Conservation (phyloP, 768 basidiomycete species). For the Wakefieldia striispora region DNA sequence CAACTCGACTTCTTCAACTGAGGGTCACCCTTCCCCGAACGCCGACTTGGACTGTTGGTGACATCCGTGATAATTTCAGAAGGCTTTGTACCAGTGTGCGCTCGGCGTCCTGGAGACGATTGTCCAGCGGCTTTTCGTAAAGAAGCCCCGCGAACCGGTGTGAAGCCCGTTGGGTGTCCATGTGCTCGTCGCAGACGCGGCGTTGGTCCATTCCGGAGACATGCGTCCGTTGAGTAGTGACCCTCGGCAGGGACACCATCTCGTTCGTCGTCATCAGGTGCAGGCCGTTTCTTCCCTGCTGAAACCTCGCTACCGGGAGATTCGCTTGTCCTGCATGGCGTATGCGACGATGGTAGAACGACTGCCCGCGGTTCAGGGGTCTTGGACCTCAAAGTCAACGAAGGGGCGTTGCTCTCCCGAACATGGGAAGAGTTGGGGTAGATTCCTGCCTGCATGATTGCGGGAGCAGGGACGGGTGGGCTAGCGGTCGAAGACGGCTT, state of each 20-base stretch:
- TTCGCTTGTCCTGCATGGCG: constrained; percentile 42
- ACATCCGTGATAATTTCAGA: constrained; percentile 49
- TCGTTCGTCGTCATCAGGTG: constrained; percentile 74
- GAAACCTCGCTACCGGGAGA: constrained; percentile 37
- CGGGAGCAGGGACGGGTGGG: constrained; percentile 13
- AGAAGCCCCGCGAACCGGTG: constrained; percentile 58
- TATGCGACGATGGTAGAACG: constrained; percentile 39
- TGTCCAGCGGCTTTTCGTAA: constrained; percentile 31
- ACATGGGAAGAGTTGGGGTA: constrained; percentile 8
- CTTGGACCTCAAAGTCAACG: constrained; percentile 44
- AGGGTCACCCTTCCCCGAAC: constrained; percentile 21
- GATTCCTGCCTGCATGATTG: background rate
- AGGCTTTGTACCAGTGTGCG: constrained; percentile 39
- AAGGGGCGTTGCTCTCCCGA: constrained; percentile 42
- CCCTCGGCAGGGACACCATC: constrained; percentile 64
- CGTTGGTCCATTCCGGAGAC: constrained; percentile 40
- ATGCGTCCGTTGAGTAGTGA: constrained; percentile 44
- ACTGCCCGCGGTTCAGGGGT: constrained; percentile 47
- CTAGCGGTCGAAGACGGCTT: constrained; percentile 8
- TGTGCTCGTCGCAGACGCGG: constrained; percentile 63
- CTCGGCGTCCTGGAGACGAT: constrained; percentile 50
- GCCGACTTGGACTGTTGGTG: constrained; percentile 59
- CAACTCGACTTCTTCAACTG: constrained; percentile 56
- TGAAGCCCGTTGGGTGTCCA: constrained; percentile 65
- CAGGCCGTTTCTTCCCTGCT: constrained; percentile 66